A percentile compares a stretch with the other conserved stretches of the same genome.
phyloP scores from a whole-genome alignment of 2,329 filamentous ascomycete genomes.

The Periconia sp. region DNA sequence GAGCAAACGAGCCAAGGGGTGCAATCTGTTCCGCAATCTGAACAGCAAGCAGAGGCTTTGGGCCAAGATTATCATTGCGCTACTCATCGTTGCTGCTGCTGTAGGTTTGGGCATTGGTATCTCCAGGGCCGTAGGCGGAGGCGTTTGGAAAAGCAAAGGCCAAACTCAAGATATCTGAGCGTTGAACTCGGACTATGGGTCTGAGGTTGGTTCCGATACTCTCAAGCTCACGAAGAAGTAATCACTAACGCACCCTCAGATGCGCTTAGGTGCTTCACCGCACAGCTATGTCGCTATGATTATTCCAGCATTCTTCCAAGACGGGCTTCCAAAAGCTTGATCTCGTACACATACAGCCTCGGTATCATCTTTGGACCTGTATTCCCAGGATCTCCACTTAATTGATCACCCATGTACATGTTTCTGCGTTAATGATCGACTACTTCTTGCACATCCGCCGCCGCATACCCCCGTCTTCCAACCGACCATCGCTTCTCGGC shows the following conservation, averaged over 20 bases:
- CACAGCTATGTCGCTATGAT: not conserved
- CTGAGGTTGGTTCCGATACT: constrained; percentile 11
- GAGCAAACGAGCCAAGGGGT: constrained; percentile 47
- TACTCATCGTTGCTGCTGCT: constrained; percentile 53
- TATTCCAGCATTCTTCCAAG: constrained; percentile 12
- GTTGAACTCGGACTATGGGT: constrained; percentile 22
- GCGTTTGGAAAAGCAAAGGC: constrained; percentile 51
- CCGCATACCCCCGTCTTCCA: too few relatives aligned
- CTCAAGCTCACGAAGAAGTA: not conserved
- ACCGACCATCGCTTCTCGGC: too few relatives aligned
- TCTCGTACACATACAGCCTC: constrained; percentile 10
- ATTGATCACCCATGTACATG: constrained; percentile 4
- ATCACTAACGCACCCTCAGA: not conserved
- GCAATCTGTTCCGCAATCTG: constrained; percentile 49
- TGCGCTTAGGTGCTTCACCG: not conserved
- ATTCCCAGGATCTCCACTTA: not conserved
- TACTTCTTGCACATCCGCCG: too few relatives aligned
- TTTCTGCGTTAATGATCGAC: constrained; percentile 6
- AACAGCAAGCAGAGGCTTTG: constrained; percentile 52
- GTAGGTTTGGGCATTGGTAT: constrained; percentile 58
- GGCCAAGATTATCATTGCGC: constrained; percentile 53
- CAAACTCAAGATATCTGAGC: constrained; percentile 41
- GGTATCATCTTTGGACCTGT: constrained; percentile 1
- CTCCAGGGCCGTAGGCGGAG: constrained; percentile 55
- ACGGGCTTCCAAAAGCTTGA: constrained; percentile 2